These are phyloP conservation scores for Steccherinum ochraceum DNA, from an alignment of 768 basidiomycete species.

Conservation along the genomic window DNA sequence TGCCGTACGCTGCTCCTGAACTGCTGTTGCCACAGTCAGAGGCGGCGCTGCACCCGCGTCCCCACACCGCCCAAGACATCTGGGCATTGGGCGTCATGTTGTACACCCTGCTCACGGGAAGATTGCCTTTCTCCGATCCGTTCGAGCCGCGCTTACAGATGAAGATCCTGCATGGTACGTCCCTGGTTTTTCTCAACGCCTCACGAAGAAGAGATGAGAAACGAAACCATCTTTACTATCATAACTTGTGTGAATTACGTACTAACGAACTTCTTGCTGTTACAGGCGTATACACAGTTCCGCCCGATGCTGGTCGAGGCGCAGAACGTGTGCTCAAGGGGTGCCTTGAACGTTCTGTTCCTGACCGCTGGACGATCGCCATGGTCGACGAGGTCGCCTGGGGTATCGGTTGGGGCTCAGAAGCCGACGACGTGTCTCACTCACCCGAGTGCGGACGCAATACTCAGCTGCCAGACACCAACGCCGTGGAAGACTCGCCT, in stretches of 20 bases:
- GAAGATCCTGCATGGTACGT: constrained; percentile 81
- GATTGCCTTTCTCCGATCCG: constrained; percentile 81
- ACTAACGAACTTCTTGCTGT: constrained; percentile 6
- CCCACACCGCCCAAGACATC: constrained; percentile 80
- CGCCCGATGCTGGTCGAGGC: constrained; percentile 48
- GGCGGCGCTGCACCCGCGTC: constrained; percentile 26
- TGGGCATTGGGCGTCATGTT: constrained; percentile 95
- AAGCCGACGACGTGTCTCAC: constrained; percentile 30
- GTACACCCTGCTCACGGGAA: constrained; percentile 76
- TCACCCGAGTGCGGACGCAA: constrained; percentile 22
- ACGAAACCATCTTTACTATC: not conserved
- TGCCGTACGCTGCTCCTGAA: constrained; percentile 90
- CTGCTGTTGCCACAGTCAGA: constrained; percentile 58
- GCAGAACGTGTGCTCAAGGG: constrained; percentile 70
- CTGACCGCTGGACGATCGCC: constrained; percentile 70
- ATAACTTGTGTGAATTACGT: not conserved
- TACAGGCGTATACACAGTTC: constrained; percentile 58
- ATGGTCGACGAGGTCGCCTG: constrained; percentile 78
- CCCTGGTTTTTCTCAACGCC: not conserved
- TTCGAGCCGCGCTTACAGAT: constrained; percentile 90
- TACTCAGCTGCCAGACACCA: constrained; percentile 1
- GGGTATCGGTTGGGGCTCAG: constrained; percentile 67
- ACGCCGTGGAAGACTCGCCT: constrained; percentile 1
- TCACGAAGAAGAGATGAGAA: not conserved
- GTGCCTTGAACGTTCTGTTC: constrained; percentile 63